Evolutionary conservation across 495 filamentous ascomycete genomes (phyloP), one percentile per base, ranked within the genome.

Genomic region (Talaromyces nanjingensis): DNA sequence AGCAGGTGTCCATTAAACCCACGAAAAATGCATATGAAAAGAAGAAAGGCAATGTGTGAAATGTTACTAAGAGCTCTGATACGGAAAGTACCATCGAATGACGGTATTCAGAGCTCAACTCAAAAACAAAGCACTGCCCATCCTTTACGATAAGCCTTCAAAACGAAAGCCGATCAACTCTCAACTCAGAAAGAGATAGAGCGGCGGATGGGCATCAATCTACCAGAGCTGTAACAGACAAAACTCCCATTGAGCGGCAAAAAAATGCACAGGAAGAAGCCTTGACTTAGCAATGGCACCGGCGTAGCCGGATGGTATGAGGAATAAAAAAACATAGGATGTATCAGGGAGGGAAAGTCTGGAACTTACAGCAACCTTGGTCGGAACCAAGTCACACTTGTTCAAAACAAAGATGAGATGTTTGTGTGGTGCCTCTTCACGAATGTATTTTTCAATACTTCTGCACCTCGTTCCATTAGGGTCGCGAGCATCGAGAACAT

Each of bases 171-270:
- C 72, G 74, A 75, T 86, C 90, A 89, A 83, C 80, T 84, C 84
- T 78, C 77, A 37, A 73, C 80, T 81, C 81, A 81, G 72, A 79
- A 83, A 74, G 82, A 83, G 74, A 65, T 72, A 77, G 79, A 85
- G 83, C 83, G 78, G 84, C 83, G 87, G 89, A 88, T 84, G 75
- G 81, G 81, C 84, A 80, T 88, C 79, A 73, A 86, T 98, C 83
- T 98, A 87, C 93, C 96, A 97, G 89, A 84, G 90, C 86, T 89
- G 91, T 98, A 98, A 98, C 94, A 93, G 93, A 90, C 84, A 74
- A 77, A 70, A 81, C 83, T 84, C 86, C 88, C 91, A 96, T 84
- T 70, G 85, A 69, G 73, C 62, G 66, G 66, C 68, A 70, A 59
- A 67, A 67, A 76, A 66, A 70, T 63, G 72, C 74, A 80, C 76